A percentile compares a stretch with the other conserved stretches of the same genome.
phyloP scores from a whole-genome alignment of 139 green algal species.

The Chlamydomonas sp. region DNA sequence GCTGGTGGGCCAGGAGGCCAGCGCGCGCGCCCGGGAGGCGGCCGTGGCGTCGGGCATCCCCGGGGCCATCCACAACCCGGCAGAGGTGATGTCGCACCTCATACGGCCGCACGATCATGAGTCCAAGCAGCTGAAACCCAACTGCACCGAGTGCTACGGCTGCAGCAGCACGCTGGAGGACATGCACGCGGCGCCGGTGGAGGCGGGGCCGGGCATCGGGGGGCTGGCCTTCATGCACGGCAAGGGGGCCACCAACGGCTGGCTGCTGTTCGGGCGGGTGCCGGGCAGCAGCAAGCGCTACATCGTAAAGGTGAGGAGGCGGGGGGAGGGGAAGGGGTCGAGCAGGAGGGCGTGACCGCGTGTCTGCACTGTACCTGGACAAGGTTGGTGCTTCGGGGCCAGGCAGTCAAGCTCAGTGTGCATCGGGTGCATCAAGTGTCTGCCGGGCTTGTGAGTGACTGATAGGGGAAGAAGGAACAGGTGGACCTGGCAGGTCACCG shows the following conservation, averaged over 20 bases:
- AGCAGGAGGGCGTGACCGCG: too few relatives aligned
- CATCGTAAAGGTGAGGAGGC: conserved; percentile 39
- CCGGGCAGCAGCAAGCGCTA: conserved; percentile 5
- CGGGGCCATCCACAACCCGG: conserved; percentile 4
- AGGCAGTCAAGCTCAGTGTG: too few relatives aligned
- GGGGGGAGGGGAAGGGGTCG: neutral
- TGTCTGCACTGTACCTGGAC: too few relatives aligned
- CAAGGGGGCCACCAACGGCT: conserved; percentile 41
- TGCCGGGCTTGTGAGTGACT: too few relatives aligned
- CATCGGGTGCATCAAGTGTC: too few relatives aligned
- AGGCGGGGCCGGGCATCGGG: conserved; percentile 1
- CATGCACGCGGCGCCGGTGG: conserved; percentile 10
- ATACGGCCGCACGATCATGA: conserved; percentile 19
- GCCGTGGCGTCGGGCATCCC: conserved; percentile 16
- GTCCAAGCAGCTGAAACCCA: conserved; percentile 17
- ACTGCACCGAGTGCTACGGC: conserved; percentile 18
- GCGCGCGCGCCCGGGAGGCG: neutral
- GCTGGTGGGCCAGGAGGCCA: too few relatives aligned
- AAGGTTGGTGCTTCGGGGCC: too few relatives aligned
- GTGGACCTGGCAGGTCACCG: too few relatives aligned
- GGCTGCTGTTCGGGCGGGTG: conserved; percentile 31
- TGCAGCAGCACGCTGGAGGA: conserved; percentile 16
- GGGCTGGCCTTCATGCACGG: conserved; percentile 36
- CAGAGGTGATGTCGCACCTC: neutral
- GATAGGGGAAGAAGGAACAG: too few relatives aligned